phyloP scores from a whole-genome alignment of 441 rosid species.

The Populus hybrid region DNA sequence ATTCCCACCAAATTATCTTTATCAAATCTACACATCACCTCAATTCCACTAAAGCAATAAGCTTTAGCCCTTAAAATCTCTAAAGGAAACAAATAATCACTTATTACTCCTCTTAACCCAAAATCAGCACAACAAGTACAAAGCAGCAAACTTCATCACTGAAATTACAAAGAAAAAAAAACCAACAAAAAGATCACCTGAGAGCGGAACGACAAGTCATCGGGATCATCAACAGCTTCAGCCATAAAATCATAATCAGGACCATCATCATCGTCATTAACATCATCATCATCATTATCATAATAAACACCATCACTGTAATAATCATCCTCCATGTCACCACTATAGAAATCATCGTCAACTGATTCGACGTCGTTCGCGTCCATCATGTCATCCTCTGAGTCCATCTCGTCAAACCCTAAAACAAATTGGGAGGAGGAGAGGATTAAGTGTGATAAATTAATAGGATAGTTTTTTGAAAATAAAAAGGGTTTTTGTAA shows the following conservation, averaged over 20 bases:
- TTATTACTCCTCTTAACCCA: not conserved
- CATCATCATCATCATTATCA: conserved; percentile 26
- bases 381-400: conserved; percentile 67
- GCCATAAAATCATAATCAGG: conserved; percentile 34
- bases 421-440: not conserved
- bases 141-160: not conserved
- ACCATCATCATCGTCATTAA: conserved; percentile 42
- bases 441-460: too few species aligned
- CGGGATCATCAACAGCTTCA: conserved; percentile 40
- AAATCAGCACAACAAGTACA: not conserved
- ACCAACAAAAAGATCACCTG: conserved; percentile 38
- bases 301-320: conserved; percentile 37
- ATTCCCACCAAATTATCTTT: too few species aligned
- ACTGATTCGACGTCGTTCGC: conserved; percentile 58
- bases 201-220: conserved; percentile 38
- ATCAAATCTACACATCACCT: too few species aligned
- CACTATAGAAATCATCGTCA: conserved; percentile 61
- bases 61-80: too few species aligned
- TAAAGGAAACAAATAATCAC: too few species aligned
- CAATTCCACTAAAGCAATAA: too few species aligned
- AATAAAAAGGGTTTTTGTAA: too few species aligned
- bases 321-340: too few species aligned
- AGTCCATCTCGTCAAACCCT: conserved; percentile 43
- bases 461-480: too few species aligned
- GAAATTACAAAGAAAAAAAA: not conserved